Percentiles rank a stretch among this genome's conserved stretches.
phyloP scores from a whole-genome alignment of 2,329 filamentous ascomycete species.

The Neofusicoccum laricinum region DNA sequence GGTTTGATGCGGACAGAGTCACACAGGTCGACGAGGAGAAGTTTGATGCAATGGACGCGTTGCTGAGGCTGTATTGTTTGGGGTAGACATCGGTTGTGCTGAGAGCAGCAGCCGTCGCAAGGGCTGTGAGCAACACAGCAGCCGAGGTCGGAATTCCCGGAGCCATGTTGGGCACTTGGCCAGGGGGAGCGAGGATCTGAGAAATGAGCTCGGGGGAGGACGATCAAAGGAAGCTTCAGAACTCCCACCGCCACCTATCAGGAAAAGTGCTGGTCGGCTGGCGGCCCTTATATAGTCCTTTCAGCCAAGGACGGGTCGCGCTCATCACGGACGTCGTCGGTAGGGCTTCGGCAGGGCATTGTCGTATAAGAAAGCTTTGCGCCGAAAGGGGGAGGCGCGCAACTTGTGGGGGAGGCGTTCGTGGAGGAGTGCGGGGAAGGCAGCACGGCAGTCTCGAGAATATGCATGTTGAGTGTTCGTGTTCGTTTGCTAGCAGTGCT shows the following conservation, averaged over 20 bases:
- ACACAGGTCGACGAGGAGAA: not conserved
- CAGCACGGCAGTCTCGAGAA: no score
- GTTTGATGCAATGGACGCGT: not conserved
- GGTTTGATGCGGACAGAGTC: not conserved
- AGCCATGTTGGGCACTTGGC: not conserved
- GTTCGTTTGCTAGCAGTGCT: not conserved
- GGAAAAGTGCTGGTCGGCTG: not conserved
- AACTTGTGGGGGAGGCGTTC: not conserved
- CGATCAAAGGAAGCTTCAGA: not conserved
- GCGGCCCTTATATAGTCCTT: not conserved
- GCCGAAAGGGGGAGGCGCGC: not conserved
- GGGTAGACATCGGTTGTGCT: not conserved
- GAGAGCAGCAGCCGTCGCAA: not conserved
- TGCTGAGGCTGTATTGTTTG: not conserved
- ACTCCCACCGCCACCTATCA: not conserved
- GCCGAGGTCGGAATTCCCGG: not conserved
- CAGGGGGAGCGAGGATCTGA: no score
- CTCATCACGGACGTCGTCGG: not conserved
- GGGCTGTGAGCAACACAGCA: not conserved
- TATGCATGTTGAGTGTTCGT: not conserved
- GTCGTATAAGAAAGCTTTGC: not conserved
- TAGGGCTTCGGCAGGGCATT: not conserved
- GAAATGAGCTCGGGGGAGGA: not conserved
- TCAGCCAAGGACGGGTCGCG: not conserved
- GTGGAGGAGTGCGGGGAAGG: not conserved